Evolutionary conservation across 129 eudicot species (phyloP), one percentile per base, ranked within the genome.

Genomic region (Tagetes patula): DNA sequence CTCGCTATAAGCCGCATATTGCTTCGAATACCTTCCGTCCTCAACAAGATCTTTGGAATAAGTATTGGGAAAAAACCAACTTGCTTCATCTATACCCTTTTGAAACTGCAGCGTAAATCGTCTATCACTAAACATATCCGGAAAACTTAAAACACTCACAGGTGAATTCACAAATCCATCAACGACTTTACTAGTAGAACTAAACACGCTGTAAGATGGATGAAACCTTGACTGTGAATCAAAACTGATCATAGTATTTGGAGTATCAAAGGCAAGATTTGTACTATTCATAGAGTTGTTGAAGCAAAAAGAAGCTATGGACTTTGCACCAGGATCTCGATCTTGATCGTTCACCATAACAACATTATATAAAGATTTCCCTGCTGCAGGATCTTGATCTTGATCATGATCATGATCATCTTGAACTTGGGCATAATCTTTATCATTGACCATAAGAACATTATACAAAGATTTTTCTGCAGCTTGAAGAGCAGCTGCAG

Each of bases 401-500:
- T 43, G 48, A 43, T 42, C 46, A 5, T 42, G 46, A 42, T 5
- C 48, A 6, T 43, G 47, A 6, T 8, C 9, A 7, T 43, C 47
- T 43, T 43, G 13, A 74, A 20, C 42, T 50, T 13, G 56, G 36
- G 79, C 46, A 42, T 43, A 14, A 72, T 27, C 38, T 54, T 54
- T 3, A 61, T 83, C 77, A 38, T 78, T 77, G 59, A 80, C 82
- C 76, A 84, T 88, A 41, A 92, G 84, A 66, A 69, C 98, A 34
- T 92, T 86, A 54, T 83, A 89, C 42, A 89, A 82, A 1, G 96
- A 54, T 54, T 76, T 85, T 36, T 92, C 96, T 27, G 96, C 87
- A 30, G 96, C 96, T 69, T 80, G 89, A 69, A 92, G 91, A 67
- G 95, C 98, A 9, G 94, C 87, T 74, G 98, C 87, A 76, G 98